phyloP scores from a whole-genome alignment of 1,139 yeast genomes.

The Zygotorulaspora mrakii region DNA sequence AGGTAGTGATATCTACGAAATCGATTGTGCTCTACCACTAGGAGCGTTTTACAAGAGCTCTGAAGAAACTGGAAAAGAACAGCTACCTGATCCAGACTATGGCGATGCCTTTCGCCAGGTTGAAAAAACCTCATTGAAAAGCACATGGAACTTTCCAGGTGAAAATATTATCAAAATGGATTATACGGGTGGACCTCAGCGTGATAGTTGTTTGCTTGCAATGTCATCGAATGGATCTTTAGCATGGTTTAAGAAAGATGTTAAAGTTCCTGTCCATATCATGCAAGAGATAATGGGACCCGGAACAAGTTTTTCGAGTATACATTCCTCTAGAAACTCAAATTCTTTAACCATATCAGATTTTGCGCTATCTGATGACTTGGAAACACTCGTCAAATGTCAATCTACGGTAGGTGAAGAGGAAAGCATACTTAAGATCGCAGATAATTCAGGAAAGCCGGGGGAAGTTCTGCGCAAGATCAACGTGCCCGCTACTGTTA shows the following conservation, averaged over 20 bases:
- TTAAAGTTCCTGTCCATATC: slow-evolving; percentile 33
- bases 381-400: slow-evolving; percentile 32
- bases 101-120: slow-evolving; percentile 27
- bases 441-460: slow-evolving; percentile 33
- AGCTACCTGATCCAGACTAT: slow-evolving; percentile 24
- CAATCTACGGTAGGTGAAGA: slow-evolving; percentile 30
- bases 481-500: slow-evolving; percentile 30
- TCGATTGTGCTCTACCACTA: slow-evolving; percentile 31
- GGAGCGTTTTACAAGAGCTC: slow-evolving; percentile 21
- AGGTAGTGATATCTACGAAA: slow-evolving; percentile 34
- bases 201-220: slow-evolving; percentile 28
- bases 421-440: slow-evolving; percentile 30
- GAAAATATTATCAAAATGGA: slow-evolving; percentile 31
- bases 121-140: slow-evolving; percentile 19
- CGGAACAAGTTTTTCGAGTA: slow-evolving; percentile 29
- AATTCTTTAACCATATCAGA: slow-evolving; percentile 27
- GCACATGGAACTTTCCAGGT: slow-evolving; percentile 34
- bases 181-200: slow-evolving; percentile 24
- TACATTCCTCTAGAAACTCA: slow-evolving; percentile 29
- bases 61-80: slow-evolving; percentile 6
- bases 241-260: slow-evolving; percentile 35
- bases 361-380: slow-evolving; percentile 31
- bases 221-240: slow-evolving; percentile 35
- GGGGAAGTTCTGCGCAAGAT: slow-evolving; percentile 31
- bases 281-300: slow-evolving; percentile 36